Evolutionary conservation across 148 eudicot genomes (phyloP).

Genomic region (Vaccinium vitisidaea): DNA sequence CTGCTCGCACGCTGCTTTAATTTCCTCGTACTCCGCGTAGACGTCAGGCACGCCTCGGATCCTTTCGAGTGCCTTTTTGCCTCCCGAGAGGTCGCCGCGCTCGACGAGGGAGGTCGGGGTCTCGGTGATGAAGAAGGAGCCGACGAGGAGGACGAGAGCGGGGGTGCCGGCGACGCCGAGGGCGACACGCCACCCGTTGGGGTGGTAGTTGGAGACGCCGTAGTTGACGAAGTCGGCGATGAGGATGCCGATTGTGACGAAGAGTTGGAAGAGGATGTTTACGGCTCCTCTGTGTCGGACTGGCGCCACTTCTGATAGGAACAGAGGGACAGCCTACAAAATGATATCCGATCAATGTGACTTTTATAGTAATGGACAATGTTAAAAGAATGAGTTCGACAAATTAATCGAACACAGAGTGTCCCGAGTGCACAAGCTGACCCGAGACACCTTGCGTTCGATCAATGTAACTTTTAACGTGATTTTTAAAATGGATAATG

Average conservation of each 20-base stretch:
- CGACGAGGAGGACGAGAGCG: slow-evolving; percentile 35
- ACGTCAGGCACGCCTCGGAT: slow-evolving; percentile 46
- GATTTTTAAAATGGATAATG: no score
- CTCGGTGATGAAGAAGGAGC: slow-evolving; percentile 48
- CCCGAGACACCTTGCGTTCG: no score
- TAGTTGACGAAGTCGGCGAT: slow-evolving; percentile 61
- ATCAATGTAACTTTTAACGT: no score
- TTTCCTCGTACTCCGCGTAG: slow-evolving; percentile 34
- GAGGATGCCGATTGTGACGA: slow-evolving; percentile 62
- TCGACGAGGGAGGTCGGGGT: slow-evolving; percentile 51
- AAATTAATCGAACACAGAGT: no score
- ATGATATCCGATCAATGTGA: not conserved
- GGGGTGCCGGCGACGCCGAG: slow-evolving; percentile 54
- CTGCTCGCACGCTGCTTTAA: slow-evolving; percentile 33
- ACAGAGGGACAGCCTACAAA: slow-evolving; percentile 7
- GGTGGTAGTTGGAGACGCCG: slow-evolving; percentile 37
- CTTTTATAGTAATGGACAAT: no score
- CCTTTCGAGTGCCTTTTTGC: slow-evolving; percentile 30
- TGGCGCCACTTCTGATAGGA: slow-evolving; percentile 62
- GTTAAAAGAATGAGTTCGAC: no score
- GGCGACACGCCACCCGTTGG: slow-evolving; percentile 59
- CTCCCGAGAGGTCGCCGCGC: slow-evolving; percentile 28
- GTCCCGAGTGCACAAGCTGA: no score
- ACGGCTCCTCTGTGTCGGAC: slow-evolving; percentile 61
- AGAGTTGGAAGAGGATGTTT: slow-evolving; percentile 69